Conservation (phyloP, 768 basidiomycete genomes). For the Rubroboletus satanas region DNA sequence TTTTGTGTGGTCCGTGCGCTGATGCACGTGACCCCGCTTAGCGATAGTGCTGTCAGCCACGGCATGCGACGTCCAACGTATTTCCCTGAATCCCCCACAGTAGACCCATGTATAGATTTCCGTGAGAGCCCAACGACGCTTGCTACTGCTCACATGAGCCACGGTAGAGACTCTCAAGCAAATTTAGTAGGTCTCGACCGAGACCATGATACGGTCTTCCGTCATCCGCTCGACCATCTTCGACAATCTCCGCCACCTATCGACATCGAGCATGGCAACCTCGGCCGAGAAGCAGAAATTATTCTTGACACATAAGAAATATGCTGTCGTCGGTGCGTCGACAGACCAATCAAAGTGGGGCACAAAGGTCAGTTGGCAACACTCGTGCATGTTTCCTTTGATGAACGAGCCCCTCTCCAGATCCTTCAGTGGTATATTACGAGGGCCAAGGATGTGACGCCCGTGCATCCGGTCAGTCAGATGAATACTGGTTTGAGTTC, state of each 20-base stretch:
- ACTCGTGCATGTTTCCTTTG: background rate
- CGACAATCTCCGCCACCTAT: conserved; percentile 5
- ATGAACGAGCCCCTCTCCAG: conserved; percentile 32
- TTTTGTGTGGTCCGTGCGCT: conserved; percentile 35
- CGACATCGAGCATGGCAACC: conserved; percentile 21
- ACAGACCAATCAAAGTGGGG: conserved; percentile 77
- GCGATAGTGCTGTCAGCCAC: too few relatives aligned
- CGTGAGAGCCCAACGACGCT: background rate
- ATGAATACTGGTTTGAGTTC: background rate
- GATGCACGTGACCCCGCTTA: conserved; percentile 17
- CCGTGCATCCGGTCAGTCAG: conserved; percentile 65
- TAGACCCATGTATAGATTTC: background rate
- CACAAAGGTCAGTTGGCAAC: conserved; percentile 50
- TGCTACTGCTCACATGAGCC: background rate
- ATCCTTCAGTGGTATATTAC: conserved; percentile 74
- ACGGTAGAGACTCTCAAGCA: background rate
- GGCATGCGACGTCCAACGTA: background rate
- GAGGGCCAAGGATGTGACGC: conserved; percentile 57
- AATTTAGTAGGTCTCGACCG: background rate
- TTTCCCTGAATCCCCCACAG: background rate
- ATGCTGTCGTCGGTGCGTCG: conserved; percentile 80
- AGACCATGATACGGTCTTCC: conserved; percentile 4
- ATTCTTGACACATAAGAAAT: conserved; percentile 62
- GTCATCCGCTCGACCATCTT: conserved; percentile 1
- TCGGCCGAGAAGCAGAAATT: conserved; percentile 43